phyloP scores from a whole-genome alignment of 768 basidiomycete genomes.

The Lanmaoa pseudosensibilis region DNA sequence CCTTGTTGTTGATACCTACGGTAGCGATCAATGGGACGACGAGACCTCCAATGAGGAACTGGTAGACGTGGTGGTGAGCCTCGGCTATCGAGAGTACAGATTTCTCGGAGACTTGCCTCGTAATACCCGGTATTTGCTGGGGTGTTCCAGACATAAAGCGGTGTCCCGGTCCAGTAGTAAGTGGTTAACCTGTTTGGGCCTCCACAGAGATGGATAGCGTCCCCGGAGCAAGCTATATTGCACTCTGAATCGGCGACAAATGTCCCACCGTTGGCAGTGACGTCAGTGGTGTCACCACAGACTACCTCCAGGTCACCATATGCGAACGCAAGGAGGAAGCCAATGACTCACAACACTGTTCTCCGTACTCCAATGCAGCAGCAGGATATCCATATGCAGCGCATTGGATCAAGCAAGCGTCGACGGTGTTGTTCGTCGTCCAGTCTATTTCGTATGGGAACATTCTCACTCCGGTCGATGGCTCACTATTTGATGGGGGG shows the following conservation, averaged over 20 bases:
- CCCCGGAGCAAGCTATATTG: constrained; percentile 61
- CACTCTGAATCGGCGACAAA: constrained; percentile 41
- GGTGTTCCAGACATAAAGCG: constrained; percentile 60
- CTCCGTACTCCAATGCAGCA: constrained; percentile 65
- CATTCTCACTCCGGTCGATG: constrained; percentile 39
- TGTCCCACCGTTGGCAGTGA: constrained; percentile 37
- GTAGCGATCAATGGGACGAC: constrained; percentile 75
- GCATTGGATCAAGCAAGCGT: constrained; percentile 67
- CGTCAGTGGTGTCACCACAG: constrained; percentile 68
- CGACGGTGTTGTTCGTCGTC: constrained; percentile 61
- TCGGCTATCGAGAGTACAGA: neutral
- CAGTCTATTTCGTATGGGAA: constrained; percentile 64
- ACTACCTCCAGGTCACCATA: constrained; percentile 36
- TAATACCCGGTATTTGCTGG: constrained; percentile 68
- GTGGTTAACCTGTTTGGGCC: constrained; percentile 51
- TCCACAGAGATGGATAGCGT: constrained; percentile 69
- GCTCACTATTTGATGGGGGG: constrained; percentile 43
- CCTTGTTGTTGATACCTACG: constrained; percentile 78
- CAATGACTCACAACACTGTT: constrained; percentile 67
- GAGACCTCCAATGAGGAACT: constrained; percentile 56
- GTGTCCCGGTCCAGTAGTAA: constrained; percentile 52
- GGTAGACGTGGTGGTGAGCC: neutral
- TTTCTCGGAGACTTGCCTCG: constrained; percentile 47
- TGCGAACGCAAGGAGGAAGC: too few species aligned
- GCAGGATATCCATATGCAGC: constrained; percentile 69